phyloP scores from a whole-genome alignment of 208 protist species.

The Polymyxa betae region DNA sequence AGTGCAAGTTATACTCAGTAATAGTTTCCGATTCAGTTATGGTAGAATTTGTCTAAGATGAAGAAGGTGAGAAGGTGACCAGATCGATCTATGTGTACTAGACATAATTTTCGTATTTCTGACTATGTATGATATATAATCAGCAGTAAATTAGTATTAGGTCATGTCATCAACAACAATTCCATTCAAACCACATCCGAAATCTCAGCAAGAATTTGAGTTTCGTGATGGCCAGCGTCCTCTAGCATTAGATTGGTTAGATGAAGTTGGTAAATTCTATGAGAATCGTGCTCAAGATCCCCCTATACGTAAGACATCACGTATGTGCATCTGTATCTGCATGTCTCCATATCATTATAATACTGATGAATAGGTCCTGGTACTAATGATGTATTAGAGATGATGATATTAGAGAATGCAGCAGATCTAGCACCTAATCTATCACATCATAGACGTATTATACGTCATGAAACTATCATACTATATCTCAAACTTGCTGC shows the following conservation, averaged over 20 bases:
- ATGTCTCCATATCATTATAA: not conserved
- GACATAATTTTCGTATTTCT: too few relatives aligned
- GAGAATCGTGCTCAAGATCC: not conserved
- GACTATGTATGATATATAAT: too few relatives aligned
- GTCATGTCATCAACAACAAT: too few relatives aligned
- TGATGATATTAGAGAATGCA: not conserved
- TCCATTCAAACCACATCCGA: too few relatives aligned
- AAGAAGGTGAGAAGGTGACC: too few relatives aligned
- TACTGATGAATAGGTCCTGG: slow-evolving; percentile 7
- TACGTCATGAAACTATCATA: not conserved
- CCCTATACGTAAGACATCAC: not conserved
- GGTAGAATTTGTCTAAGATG: too few relatives aligned
- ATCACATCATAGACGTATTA: not conserved
- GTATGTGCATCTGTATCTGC: not conserved
- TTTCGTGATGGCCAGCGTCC: slow-evolving; percentile 23
- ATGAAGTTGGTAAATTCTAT: slow-evolving; percentile 1
- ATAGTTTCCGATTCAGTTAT: too few relatives aligned
- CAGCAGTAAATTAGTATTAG: too few relatives aligned
- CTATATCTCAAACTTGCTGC: slow-evolving; percentile 44
- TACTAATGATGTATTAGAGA: slow-evolving; percentile 12
- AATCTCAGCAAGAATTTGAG: slow-evolving; percentile 5
- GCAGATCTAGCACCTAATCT: slow-evolving; percentile 22
- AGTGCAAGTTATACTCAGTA: too few relatives aligned
- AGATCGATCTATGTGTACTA: too few relatives aligned
- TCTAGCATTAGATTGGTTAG: slow-evolving; percentile 8